Conservation (phyloP, 2,329 filamentous ascomycete genomes). For the Ascochyta rabiei region DNA sequence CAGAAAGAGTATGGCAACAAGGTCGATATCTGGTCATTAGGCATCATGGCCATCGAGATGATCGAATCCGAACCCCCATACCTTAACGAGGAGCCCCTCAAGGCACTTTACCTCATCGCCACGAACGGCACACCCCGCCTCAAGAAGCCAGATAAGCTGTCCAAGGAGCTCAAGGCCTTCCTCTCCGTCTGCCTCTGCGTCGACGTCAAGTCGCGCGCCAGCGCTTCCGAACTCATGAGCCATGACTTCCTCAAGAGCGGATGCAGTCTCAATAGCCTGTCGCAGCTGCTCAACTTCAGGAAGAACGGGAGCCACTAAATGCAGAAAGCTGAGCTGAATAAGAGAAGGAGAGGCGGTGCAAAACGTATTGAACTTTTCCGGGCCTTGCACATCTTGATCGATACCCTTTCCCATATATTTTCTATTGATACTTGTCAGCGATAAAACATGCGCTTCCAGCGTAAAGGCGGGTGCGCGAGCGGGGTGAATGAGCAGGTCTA, state of each 20-base stretch:
- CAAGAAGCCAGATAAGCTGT: constrained; percentile 98
- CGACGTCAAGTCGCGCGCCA: constrained; percentile 92
- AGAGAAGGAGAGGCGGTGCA: background rate
- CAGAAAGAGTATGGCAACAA: constrained; percentile 99
- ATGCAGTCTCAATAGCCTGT: constrained; percentile 80
- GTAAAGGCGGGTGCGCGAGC: background rate
- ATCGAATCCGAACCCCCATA: constrained; percentile 98
- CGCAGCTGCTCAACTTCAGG: constrained; percentile 82
- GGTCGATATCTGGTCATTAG: constrained; percentile 98
- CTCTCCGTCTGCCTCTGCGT: constrained; percentile 95
- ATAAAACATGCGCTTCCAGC: constrained; percentile 4
- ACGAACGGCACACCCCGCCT: constrained; percentile 95
- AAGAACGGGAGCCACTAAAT: constrained; percentile 67
- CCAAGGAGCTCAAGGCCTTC: constrained; percentile 97
- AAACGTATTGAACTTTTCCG: constrained; percentile 3
- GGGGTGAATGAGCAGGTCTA: background rate
- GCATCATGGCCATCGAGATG: constrained; percentile 99
- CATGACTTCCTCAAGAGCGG: constrained; percentile 96
- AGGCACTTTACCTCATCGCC: constrained; percentile 95
- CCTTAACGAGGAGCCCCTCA: constrained; percentile 95
- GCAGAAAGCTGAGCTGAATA: background rate
- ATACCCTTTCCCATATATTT: constrained; percentile 37
- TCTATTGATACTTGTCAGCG: constrained; percentile 17
- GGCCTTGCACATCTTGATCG: constrained; percentile 33
- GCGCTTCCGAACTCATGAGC: constrained; percentile 83